Base-by-base conservation (phyloP, 441 rosid species). In the Hura crepitans region DNA sequence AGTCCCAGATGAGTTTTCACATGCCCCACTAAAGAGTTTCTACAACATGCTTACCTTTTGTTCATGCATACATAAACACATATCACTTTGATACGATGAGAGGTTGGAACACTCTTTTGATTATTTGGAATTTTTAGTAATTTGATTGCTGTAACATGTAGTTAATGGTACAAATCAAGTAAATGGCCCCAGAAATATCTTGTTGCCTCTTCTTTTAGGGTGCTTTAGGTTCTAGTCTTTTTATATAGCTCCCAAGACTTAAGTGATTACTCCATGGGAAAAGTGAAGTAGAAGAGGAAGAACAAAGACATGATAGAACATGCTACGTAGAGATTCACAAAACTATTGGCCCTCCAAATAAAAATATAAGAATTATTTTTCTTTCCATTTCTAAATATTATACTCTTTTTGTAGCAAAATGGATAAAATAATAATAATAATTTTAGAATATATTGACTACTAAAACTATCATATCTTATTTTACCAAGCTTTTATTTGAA, bases 41-140 rank as follows among this genome's bases (percentile, higher is more conserved):
- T n/a, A n/a, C n/a, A n/a, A n/a, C n/a, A n/a, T n/a, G n/a, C n/a
- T n/a, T n/a, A n/a, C n/a, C n/a, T n/a, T n/a, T n/a, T n/a, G n/a
- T n/a, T n/a, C n/a, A n/a, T n/a, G n/a, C n/a, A n/a, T n/a, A n/a
- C n/a, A n/a, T n/a, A n/a, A n/a, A n/a, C n/a, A n/a, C n/a, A n/a
- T n/a, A n/a, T n/a, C n/a, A n/a, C n/a, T n/a, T n/a, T n/a, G n/a
- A n/a, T n/a, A n/a, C n/a, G n/a, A n/a, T 60, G 43, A 68, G 77
- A 76, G 28, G 80, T 69, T 74, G 78, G 62, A 77, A 77, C 59
- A 73, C 78, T 66, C 78, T 77, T 80, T 72, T 74, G 68, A 70
- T 68, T 62, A 71, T 66, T 73, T 72, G 72, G 70, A 67, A 57
- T 46, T 62, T 33, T 3, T 58, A 49, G 28, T 68, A 31, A 47